phyloP scores from a whole-genome alignment of 2,329 filamentous ascomycete species.

The Trichoderma atroviride region DNA sequence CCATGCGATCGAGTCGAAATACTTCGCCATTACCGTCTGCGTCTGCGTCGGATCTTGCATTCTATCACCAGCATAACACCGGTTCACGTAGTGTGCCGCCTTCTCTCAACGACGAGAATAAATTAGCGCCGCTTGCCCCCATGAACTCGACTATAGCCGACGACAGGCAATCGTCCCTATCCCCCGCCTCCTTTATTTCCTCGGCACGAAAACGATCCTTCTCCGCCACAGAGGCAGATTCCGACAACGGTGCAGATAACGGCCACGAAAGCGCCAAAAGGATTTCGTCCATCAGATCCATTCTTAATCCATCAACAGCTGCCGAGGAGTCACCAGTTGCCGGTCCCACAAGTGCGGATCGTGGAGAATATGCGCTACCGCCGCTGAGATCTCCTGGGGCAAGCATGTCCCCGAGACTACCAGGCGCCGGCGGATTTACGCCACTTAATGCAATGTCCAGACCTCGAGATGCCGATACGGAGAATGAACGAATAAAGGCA shows the following conservation, averaged over 20 bases:
- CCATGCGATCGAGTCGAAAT: constrained; percentile 47
- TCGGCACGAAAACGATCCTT: constrained; percentile 69
- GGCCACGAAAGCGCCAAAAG: constrained; percentile 59
- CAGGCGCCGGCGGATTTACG: constrained; percentile 46
- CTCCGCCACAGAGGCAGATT: constrained; percentile 60
- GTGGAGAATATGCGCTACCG: constrained; percentile 45
- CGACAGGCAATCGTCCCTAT: constrained; percentile 61
- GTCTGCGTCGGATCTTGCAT: constrained; percentile 49
- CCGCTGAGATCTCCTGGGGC: constrained; percentile 49
- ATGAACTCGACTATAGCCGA: constrained; percentile 45
- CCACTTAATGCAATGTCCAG: constrained; percentile 36
- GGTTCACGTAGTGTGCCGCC: constrained; percentile 43
- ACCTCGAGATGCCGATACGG: constrained; percentile 37
- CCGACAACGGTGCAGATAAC: constrained; percentile 40
- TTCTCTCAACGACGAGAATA: constrained; percentile 58
- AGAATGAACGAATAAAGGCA: constrained; percentile 57
- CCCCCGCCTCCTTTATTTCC: constrained; percentile 62
- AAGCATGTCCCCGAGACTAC: constrained; percentile 41
- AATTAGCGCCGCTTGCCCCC: constrained; percentile 58
- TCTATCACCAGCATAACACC: constrained; percentile 53
- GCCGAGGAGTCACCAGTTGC: constrained; percentile 32
- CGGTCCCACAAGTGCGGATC: constrained; percentile 41
- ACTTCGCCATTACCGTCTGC: constrained; percentile 46
- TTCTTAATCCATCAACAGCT: constrained; percentile 62
- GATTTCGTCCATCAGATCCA: constrained; percentile 74